Evolutionary conservation across 2,329 filamentous ascomycete genomes (phyloP).

Genomic region (Neophaeococcomyces mojaviensis): DNA sequence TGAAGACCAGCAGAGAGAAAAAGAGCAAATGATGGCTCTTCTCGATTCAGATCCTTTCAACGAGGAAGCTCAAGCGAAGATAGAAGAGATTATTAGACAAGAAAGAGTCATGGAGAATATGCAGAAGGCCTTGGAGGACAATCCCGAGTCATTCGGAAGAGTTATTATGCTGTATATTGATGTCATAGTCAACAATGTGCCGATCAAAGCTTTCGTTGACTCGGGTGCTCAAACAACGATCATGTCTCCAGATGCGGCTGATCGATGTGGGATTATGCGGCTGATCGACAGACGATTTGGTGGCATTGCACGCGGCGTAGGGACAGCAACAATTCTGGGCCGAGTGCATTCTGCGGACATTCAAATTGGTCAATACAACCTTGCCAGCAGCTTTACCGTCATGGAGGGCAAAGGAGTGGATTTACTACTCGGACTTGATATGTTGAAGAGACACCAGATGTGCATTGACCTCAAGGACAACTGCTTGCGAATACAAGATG

Average conservation of each 20-base stretch:
- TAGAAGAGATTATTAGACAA: conserved; percentile 95
- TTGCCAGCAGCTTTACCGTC: conserved; percentile 94
- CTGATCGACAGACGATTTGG: conserved; percentile 88
- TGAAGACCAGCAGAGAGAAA: conserved; percentile 63
- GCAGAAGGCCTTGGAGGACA: conserved; percentile 94
- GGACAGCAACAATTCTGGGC: conserved; percentile 87
- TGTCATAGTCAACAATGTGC: conserved; percentile 86
- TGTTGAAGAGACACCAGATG: conserved; percentile 93
- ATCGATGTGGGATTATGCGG: conserved; percentile 90
- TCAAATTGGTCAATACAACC: conserved; percentile 76
- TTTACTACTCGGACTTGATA: conserved; percentile 84
- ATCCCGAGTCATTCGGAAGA: conserved; percentile 85
- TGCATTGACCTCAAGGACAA: conserved; percentile 81
- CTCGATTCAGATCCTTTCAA: conserved; percentile 95
- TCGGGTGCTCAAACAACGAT: conserved; percentile 97
- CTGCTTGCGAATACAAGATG: conserved; percentile 77
- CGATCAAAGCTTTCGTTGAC: conserved; percentile 92
- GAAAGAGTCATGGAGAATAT: conserved; percentile 91
- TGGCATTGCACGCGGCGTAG: conserved; percentile 86
- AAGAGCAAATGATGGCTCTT: conserved; percentile 72
- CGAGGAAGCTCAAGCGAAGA: conserved; percentile 78
- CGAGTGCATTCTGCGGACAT: conserved; percentile 94
- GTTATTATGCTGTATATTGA: conserved; percentile 96
- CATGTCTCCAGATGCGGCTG: conserved; percentile 91
- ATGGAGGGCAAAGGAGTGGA: conserved; percentile 99